Conservation (phyloP, 2,329 filamentous ascomycete species). For the Calcarisporium arbuscula region DNA sequence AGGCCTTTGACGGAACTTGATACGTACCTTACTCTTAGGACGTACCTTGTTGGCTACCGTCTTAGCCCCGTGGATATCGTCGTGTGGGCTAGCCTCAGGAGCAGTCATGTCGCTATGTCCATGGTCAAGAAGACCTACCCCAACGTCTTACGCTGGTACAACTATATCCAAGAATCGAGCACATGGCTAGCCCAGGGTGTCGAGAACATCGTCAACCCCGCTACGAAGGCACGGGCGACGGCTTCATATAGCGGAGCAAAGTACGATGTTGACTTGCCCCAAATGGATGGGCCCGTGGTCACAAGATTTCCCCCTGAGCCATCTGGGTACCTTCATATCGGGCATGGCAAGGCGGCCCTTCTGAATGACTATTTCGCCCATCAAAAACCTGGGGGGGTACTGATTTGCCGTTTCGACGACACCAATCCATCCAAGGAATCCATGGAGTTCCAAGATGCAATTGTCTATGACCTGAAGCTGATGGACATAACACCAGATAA, state of each 20-base stretch:
- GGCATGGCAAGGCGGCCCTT: slow-evolving; percentile 80
- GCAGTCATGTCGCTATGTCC: slow-evolving; percentile 68
- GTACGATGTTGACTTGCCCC: slow-evolving; percentile 74
- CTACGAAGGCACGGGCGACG: slow-evolving; percentile 47
- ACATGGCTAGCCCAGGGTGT: slow-evolving; percentile 57
- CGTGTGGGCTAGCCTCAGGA: slow-evolving; percentile 70
- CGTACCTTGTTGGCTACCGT: slow-evolving; percentile 70
- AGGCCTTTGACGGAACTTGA: slow-evolving; percentile 65
- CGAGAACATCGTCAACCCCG: slow-evolving; percentile 55
- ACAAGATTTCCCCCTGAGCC: slow-evolving; percentile 85
- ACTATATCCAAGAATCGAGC: slow-evolving; percentile 67
- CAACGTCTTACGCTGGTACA: slow-evolving; percentile 75
- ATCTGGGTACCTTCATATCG: slow-evolving; percentile 83
- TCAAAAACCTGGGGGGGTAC: slow-evolving; percentile 74
- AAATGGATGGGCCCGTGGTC: slow-evolving; percentile 74
- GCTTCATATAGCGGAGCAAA: slow-evolving; percentile 67
- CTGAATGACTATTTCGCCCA: slow-evolving; percentile 94
- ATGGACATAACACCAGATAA: slow-evolving; percentile 80
- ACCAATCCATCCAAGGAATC: slow-evolving; percentile 93
- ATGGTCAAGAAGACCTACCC: slow-evolving; percentile 65
- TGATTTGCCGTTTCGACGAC: slow-evolving; percentile 84
- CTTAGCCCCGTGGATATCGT: slow-evolving; percentile 67
- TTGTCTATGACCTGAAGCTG: slow-evolving; percentile 75
- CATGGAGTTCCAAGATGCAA: slow-evolving; percentile 82
- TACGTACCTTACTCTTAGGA: slow-evolving; percentile 71